Evolutionary conservation across 2,329 filamentous ascomycete species (phyloP).

Genomic region (Colletotrichum falcatum): DNA sequence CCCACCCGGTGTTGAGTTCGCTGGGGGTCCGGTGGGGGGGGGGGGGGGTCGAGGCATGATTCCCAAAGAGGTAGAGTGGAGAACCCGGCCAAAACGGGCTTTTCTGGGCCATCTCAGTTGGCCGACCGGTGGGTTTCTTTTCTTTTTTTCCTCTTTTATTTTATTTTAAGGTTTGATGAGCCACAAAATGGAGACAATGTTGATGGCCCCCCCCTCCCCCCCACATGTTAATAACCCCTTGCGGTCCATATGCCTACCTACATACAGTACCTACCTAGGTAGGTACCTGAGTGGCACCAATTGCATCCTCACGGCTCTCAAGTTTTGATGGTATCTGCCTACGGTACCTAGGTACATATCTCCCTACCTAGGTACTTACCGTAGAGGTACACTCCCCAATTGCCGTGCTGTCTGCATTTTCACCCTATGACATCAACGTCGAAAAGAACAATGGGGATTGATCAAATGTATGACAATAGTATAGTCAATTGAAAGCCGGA

Average conservation of each 20-base stretch:
- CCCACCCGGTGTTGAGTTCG: not conserved
- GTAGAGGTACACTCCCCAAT: not conserved
- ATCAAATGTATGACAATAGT: too few species aligned
- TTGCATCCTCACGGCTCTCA: too few species aligned
- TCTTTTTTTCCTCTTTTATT: not conserved
- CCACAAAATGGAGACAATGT: constrained; percentile 1
- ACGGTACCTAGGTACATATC: not conserved
- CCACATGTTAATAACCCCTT: constrained; percentile 18
- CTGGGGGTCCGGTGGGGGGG: too few species aligned
- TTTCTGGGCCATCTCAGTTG: not conserved
- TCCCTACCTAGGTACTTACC: too few species aligned
- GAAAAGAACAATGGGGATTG: too few species aligned
- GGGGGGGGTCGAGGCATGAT: not conserved
- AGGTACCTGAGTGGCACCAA: too few species aligned
- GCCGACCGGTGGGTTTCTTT: not conserved
- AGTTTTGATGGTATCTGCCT: too few species aligned
- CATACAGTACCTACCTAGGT: too few species aligned
- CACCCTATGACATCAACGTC: too few species aligned
- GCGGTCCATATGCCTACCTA: constrained; percentile 2
- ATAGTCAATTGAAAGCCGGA: too few species aligned
- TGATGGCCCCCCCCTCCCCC: not conserved
- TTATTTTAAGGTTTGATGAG: constrained; percentile 38
- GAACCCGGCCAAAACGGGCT: not conserved
- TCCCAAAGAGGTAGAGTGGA: not conserved
- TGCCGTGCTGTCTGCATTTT: too few species aligned